These are phyloP conservation scores for Rhododendron mucronatum DNA, from an alignment of 148 eudicot species.

Conservation along the genomic window DNA sequence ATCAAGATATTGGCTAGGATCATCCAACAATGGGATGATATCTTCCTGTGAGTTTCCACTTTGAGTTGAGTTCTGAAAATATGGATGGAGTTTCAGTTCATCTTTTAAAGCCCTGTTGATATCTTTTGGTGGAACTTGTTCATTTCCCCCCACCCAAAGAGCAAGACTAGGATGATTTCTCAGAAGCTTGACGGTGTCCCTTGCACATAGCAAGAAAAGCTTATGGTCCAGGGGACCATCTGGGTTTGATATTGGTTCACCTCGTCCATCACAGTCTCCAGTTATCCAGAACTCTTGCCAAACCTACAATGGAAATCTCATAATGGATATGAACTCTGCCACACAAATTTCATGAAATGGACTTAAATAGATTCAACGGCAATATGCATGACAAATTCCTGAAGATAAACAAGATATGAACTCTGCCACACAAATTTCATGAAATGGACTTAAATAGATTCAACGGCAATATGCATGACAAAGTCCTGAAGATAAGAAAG, in stretches of 20 bases:
- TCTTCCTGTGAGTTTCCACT: slow-evolving; percentile 25
- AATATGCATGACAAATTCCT: neutral
- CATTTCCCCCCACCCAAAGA: slow-evolving; percentile 99
- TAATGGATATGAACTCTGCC: neutral
- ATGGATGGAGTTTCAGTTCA: slow-evolving; percentile 69
- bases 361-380: neutral
- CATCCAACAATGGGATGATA: slow-evolving; percentile 20
- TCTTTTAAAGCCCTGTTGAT: slow-evolving; percentile 65
- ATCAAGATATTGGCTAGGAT: slow-evolving; percentile 92
- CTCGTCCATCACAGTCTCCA: slow-evolving; percentile 94
- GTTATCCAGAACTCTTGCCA: slow-evolving; percentile 99
- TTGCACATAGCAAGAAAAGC: slow-evolving; percentile 85
- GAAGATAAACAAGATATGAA: slow-evolving; percentile 1
- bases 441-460: neutral
- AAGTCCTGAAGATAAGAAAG: neutral
- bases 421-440: neutral
- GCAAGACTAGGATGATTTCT: slow-evolving; percentile 98
- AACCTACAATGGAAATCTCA: slow-evolving; percentile 43
- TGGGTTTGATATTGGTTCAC: slow-evolving; percentile 90
- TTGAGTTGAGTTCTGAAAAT: slow-evolving; percentile 29
- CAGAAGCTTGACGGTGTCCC: slow-evolving; percentile 88
- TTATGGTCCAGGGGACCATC: slow-evolving; percentile 96
- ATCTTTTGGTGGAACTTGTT: slow-evolving; percentile 90
- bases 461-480: neutral
- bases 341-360: neutral